Evolutionary conservation across 768 basidiomycete genomes (phyloP), one percentile per base, ranked within the genome.

Genomic region (Asterophora lycoperdoides): DNA sequence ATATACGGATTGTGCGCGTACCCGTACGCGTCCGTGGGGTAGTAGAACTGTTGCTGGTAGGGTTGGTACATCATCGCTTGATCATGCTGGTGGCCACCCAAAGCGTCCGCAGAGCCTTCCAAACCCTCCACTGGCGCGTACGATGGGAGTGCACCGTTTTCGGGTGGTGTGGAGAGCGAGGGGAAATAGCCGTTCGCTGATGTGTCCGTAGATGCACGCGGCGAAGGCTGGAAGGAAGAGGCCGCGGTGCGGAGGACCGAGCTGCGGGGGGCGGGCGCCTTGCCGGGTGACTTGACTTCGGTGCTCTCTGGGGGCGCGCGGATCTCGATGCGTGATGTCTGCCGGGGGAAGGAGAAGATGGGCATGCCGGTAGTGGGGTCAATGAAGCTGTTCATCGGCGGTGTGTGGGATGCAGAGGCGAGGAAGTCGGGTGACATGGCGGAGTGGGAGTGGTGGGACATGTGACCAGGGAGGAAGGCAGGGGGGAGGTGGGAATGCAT

Each of bases 321-420:
- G 43, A 90, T 90, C 65, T 87, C 82, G 47, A 90, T 67, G 41
- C 86, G 83, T 17, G 81, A 78, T 49, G 77, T 79, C 62, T 86
- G 81, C 15, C 86, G 79, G 29, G 87, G 84, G 59, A 85, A 80
- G 4, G 83, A 74, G 62, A 90, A 89, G 18, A 89, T 77, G n/a
- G 86, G 79, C 11, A 74, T 71, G 18, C 83, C 85, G 29, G 82
- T 83, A 8, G 75, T 53, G 6, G 83, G 81, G 61, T 88, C 84
- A 46, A 85, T 68, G 61, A 81, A 85, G 29, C 80, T 78, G 52
- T 77, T 80, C 57, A 79, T 59, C 4, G 82, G 80, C 40, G 82
- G 84, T 23, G 82, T 77, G 56, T 79, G 79, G 5, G 83, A 72
- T 13, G 77, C 71, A 19, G 67, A 61, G 2, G 79, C 68, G 50